Percentiles rank a stretch among this genome's conserved stretches.
Evolutionary conservation across 2,329 filamentous ascomycete genomes (phyloP).

Genomic region (Botryotinia globosa): DNA sequence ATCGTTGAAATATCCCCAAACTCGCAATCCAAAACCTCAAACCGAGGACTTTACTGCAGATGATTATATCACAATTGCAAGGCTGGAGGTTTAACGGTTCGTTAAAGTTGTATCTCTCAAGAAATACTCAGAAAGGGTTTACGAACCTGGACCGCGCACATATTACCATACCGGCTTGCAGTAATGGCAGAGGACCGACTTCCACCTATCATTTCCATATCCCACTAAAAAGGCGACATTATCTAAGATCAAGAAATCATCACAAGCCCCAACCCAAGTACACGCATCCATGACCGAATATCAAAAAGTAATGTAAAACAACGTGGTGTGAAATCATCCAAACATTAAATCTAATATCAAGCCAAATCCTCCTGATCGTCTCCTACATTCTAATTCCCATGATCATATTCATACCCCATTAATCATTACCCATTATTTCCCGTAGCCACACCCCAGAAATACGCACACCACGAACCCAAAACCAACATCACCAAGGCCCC

Average conservation of each 20-base stretch:
- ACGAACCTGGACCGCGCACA: too few relatives aligned
- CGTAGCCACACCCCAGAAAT: slow-evolving; percentile 15
- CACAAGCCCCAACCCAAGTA: background rate
- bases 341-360: background rate
- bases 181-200: background rate
- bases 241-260: background rate
- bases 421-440: background rate
- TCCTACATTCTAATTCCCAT: background rate
- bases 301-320: background rate
- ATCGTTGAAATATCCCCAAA: too few relatives aligned
- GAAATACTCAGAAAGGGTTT: too few relatives aligned
- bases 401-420: background rate
- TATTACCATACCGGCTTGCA: background rate
- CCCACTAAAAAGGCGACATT: background rate
- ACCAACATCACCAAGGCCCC: background rate
- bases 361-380: too few relatives aligned
- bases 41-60: too few relatives aligned
- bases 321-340: background rate
- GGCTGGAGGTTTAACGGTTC: too few relatives aligned
- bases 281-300: background rate
- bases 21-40: too few relatives aligned
- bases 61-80: too few relatives aligned
- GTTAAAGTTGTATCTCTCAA: too few relatives aligned
- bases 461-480: slow-evolving; percentile 6
- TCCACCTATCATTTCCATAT: background rate